These are phyloP conservation scores for Neurospora hispaniola DNA, from an alignment of 495 filamentous ascomycete species.

Conservation along the genomic window DNA sequence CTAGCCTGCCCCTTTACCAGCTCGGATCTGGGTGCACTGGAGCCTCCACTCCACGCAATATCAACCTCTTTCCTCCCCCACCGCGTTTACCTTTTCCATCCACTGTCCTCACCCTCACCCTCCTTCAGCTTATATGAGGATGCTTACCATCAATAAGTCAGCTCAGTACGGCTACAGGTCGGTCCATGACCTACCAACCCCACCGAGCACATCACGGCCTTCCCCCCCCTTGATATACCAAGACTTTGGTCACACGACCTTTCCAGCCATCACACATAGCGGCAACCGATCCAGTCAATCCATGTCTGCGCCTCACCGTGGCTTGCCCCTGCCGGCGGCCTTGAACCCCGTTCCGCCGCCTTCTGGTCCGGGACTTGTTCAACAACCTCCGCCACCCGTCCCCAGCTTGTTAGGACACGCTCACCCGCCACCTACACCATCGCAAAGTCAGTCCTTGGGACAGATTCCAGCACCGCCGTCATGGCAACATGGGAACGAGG, in stretches of 20 bases:
- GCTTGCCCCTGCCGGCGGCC: constrained; percentile 62
- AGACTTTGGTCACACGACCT: constrained; percentile 36
- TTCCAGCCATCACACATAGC: constrained; percentile 25
- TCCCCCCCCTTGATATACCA: constrained; percentile 47
- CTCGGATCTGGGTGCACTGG: not conserved
- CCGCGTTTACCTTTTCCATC: constrained; percentile 6
- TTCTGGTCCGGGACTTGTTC: constrained; percentile 16
- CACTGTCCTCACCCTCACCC: not conserved
- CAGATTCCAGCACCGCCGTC: constrained; percentile 59
- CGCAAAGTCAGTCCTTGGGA: constrained; percentile 34
- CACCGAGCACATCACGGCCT: constrained; percentile 47
- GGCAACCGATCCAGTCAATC: constrained; percentile 35
- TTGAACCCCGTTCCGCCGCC: constrained; percentile 51
- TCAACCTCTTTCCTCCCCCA: constrained; percentile 7
- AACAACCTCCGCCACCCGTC: constrained; percentile 13
- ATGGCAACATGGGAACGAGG: constrained; percentile 65
- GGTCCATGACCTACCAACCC: constrained; percentile 59
- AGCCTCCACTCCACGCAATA: not conserved
- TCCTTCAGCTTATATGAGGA: constrained; percentile 28
- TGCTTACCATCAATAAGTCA: constrained; percentile 63
- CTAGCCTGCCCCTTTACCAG: constrained; percentile 1
- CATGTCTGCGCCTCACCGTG: constrained; percentile 67
- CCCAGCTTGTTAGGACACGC: constrained; percentile 21
- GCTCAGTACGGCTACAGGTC: constrained; percentile 54
- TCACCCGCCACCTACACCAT: constrained; percentile 28